Conservation (phyloP, 768 basidiomycete genomes). For the Tulasnella sp. region DNA sequence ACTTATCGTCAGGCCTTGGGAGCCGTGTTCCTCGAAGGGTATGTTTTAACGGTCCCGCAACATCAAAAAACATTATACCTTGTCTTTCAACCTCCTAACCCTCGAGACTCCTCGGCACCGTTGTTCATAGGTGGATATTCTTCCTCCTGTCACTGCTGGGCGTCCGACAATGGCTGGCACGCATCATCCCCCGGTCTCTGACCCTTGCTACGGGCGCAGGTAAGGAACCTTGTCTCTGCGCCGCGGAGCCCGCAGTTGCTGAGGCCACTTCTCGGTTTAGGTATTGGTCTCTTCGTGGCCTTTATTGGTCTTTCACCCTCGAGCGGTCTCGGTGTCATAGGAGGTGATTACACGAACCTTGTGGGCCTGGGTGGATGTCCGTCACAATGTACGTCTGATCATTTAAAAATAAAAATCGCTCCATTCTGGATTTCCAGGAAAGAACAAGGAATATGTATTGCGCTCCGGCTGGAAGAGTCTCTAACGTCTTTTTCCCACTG, state of each 20-base stretch:
- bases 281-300: constrained; percentile 72
- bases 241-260: not conserved
- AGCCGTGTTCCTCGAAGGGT: constrained; percentile 85
- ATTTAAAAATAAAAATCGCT: not conserved
- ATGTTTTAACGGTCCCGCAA: constrained; percentile 20
- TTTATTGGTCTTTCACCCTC: constrained; percentile 62
- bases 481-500: not conserved
- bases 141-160: constrained; percentile 68
- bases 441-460: not conserved
- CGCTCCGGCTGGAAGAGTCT: not conserved
- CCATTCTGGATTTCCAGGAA: not conserved
- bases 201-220: constrained; percentile 72
- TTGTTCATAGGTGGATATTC: constrained; percentile 56
- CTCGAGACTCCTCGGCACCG: not conserved
- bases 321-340: constrained; percentile 61
- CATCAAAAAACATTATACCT: not conserved
- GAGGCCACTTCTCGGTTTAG: not conserved
- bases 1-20: constrained; percentile 69
- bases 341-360: constrained; percentile 56
- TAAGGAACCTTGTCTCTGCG: not conserved
- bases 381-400: constrained; percentile 32
- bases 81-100: too few relatives aligned
- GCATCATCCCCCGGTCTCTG: constrained; percentile 80
- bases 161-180: constrained; percentile 79
- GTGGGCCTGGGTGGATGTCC: constrained; percentile 70